phyloP scores from a whole-genome alignment of 441 rosid species.

The Geranium incanum region DNA sequence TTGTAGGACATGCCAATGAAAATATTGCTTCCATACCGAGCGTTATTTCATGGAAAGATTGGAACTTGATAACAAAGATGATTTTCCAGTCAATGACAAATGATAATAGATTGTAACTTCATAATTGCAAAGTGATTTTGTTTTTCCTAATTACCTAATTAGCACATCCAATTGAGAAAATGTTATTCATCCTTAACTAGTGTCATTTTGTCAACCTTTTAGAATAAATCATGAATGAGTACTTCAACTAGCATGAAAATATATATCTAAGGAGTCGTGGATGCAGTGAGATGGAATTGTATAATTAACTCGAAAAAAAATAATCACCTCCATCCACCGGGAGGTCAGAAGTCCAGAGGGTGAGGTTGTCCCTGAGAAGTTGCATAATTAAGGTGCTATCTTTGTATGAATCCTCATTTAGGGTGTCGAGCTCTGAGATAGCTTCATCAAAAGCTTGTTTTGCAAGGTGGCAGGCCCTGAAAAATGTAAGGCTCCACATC shows the following conservation, averaged over 20 bases:
- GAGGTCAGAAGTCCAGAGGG: constrained; percentile 98
- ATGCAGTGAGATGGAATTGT: not conserved
- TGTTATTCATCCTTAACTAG: not conserved
- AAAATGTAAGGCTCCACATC: constrained; percentile 8
- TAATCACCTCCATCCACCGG: constrained; percentile 89
- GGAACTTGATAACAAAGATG: not conserved
- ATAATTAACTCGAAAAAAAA: not conserved
- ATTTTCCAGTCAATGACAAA: not conserved
- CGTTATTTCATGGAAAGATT: not conserved
- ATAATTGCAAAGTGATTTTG: not conserved
- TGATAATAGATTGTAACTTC: not conserved
- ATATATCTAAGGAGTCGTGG: not conserved
- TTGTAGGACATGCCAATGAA: not conserved
- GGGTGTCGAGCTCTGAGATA: constrained; percentile 87
- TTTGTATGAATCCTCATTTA: constrained; percentile 96
- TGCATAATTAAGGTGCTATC: constrained; percentile 98
- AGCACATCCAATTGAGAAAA: not conserved
- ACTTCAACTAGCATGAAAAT: not conserved
- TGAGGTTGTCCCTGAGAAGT: constrained; percentile 94
- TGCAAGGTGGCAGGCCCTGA: constrained; percentile 79
- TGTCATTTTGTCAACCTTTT: not conserved
- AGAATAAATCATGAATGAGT: not conserved
- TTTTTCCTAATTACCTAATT: not conserved
- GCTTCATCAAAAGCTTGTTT: constrained; percentile 69
- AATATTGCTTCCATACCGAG: not conserved